Base-by-base conservation (phyloP, 2,329 filamentous ascomycete species). In the Verticillium isaacii region DNA sequence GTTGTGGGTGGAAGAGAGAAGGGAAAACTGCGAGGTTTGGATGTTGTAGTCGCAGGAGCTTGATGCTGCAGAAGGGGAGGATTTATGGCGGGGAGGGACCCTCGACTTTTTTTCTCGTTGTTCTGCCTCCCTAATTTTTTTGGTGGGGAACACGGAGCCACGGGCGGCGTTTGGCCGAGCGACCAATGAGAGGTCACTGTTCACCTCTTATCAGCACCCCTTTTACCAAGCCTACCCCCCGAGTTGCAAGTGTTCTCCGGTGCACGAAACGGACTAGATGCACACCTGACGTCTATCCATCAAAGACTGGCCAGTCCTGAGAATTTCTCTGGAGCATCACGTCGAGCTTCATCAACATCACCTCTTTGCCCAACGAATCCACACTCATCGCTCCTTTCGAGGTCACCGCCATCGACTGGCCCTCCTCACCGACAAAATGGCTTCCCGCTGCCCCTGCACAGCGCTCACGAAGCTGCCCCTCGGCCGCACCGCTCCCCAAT, bases 311-410 rank as follows among this genome's bases (percentile, higher is more conserved):
- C n/a, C 45, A 23, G 19, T 29, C 58, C 56, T 59, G 63, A 65
- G 64, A 65, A 63, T 60, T 64, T 65, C 64, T 65, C 64, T 64
- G 61, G 62, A 63, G 37, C 60, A 61, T 61, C 59, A 58, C 36
- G 56, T 45, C 55, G 59, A 61, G 58, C 12, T 52, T 58, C 60
- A 56, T 23, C 8, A 12, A 23, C 45, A 50, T 9, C 41, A 50
- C 45, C 23, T 25, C 45, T 12, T 50, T 19, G n/a, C n/a, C 6
- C 45, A n/a, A n/a, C 45, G 19, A 50, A 23, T n/a, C 45, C 45
- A 12, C 45, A 4, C 45, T 8, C 23, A 50, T 50, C 45, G 23
- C n/a, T 50, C 19, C 8, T 36, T 9, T 11, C 45, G 45, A 50
- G 45, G 45, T n/a, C 19, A 50, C 60, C 50, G 58, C 57, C 60